A percentile compares a stretch with the other conserved stretches of the same genome.
phyloP scores from a whole-genome alignment of 1,284 basidiomycete species.

The Pseudozyma tsukubaensis region DNA sequence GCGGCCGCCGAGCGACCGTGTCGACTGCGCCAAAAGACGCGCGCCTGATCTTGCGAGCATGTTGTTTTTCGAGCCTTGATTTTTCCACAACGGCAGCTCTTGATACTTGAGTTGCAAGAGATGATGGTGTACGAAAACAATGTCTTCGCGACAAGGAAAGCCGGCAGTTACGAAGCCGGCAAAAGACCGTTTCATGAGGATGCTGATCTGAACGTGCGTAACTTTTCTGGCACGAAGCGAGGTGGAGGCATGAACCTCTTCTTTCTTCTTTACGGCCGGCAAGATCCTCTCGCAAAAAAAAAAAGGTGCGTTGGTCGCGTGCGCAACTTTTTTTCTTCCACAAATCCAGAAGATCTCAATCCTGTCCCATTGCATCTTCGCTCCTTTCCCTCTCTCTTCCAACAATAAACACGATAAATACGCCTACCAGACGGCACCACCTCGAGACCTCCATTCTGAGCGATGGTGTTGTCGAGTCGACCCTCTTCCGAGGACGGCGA shows the following conservation, averaged over 20 bases:
- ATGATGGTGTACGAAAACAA: not conserved
- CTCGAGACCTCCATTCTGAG: not conserved
- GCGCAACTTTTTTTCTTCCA: slow-evolving; percentile 14
- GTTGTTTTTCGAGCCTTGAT: not conserved
- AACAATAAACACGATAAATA: slow-evolving; percentile 29
- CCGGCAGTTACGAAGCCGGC: not conserved
- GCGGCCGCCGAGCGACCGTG: not conserved
- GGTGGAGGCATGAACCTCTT: not conserved
- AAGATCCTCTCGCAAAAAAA: not conserved
- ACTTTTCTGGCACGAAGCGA: not conserved
- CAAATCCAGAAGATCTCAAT: slow-evolving; percentile 1
- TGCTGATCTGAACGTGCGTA: not conserved
- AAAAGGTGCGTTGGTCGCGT: slow-evolving; percentile 1
- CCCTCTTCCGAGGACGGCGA: too few relatives aligned
- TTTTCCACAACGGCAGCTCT: not conserved
- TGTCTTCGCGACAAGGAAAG: too few relatives aligned
- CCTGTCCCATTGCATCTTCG: too few relatives aligned
- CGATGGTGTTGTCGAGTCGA: too few relatives aligned
- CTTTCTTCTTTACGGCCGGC: slow-evolving; percentile 26
- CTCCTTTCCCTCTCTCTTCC: slow-evolving; percentile 10
- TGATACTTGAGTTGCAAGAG: not conserved
- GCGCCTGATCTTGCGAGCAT: slow-evolving; percentile 23
- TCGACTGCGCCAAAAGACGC: not conserved
- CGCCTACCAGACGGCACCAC: slow-evolving; percentile 2
- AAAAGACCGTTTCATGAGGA: not conserved